Evolutionary conservation across 345 rosid genomes (phyloP).

Genomic region (Alliaria petiolata): DNA sequence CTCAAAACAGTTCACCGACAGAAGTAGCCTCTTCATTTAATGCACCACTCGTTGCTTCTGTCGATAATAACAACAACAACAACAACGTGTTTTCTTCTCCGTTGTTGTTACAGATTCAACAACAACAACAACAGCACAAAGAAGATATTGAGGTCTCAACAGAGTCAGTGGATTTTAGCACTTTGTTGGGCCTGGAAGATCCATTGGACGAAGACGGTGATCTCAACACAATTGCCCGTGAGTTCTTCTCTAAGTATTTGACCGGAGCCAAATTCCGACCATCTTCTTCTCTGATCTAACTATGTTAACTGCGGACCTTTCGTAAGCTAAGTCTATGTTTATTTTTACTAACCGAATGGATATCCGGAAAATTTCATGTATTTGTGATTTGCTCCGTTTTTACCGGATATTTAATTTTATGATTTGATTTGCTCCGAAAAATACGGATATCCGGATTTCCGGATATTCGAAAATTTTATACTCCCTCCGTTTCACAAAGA

Average conservation of each 20-base stretch:
- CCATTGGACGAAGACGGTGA: constrained; percentile 31
- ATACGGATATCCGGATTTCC: too few species aligned
- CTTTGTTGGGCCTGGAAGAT: constrained; percentile 16
- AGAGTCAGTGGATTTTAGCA: constrained; percentile 1
- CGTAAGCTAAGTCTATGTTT: too few species aligned
- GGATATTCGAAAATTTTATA: too few species aligned
- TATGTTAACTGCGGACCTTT: background rate
- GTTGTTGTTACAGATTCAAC: too few species aligned
- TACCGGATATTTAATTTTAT: too few species aligned
- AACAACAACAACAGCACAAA: constrained; percentile 1
- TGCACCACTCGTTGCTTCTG: constrained; percentile 28
- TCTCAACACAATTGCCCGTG: constrained; percentile 45
- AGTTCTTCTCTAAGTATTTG: constrained; percentile 46
- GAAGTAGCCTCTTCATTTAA: constrained; percentile 21
- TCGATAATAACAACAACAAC: background rate
- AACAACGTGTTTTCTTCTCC: constrained; percentile 29
- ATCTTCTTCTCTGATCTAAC: constrained; percentile 32
- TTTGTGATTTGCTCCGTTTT: too few species aligned
- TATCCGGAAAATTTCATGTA: too few species aligned
- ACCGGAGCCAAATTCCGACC: constrained; percentile 36
- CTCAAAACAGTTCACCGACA: constrained; percentile 16
- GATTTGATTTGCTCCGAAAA: too few species aligned
- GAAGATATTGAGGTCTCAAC: constrained; percentile 9
- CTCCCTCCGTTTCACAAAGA: too few species aligned
- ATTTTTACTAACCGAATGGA: too few species aligned